Percentiles rank a stretch among this genome's conserved stretches.
These are phyloP conservation scores for Kappamyces sp. DNA, from an alignment of 192 early-diverging fungal species.

Conservation along the genomic window DNA sequence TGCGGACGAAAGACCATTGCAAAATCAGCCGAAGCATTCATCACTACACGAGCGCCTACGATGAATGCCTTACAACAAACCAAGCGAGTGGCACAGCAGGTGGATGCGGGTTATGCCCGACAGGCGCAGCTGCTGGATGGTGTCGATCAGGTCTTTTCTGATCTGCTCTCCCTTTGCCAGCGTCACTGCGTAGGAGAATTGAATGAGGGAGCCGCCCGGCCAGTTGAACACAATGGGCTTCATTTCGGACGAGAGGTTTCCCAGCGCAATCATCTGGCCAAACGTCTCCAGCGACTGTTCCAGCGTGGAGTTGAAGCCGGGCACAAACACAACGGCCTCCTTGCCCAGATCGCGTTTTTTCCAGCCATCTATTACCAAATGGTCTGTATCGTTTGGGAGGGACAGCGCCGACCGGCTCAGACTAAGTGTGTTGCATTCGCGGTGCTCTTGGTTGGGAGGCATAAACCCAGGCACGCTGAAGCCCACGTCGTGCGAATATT, in stretches of 20 bases:
- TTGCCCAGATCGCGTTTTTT: background rate
- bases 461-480: slow-evolving; percentile 5
- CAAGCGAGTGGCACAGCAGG: slow-evolving; percentile 8
- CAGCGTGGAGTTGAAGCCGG: slow-evolving; percentile 14
- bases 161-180: background rate
- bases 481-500: background rate
- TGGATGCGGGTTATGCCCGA: slow-evolving; percentile 11
- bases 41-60: slow-evolving; percentile 10
- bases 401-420: no score
- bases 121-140: slow-evolving; percentile 4
- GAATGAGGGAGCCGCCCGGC: slow-evolving; percentile 8
- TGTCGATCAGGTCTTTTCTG: slow-evolving; percentile 8
- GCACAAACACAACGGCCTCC: slow-evolving; percentile 16
- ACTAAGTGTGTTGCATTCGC: no score
- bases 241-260: slow-evolving; percentile 5
- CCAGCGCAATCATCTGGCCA: slow-evolving; percentile 15
- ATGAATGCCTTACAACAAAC: no score
- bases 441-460: background rate
- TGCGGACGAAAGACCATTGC: background rate
- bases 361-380: background rate
- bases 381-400: background rate
- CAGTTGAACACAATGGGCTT: slow-evolving; percentile 13
- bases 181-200: slow-evolving; percentile 6
- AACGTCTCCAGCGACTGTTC: background rate
- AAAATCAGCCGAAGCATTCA: slow-evolving; percentile 4